Evolutionary conservation across 2,329 filamentous ascomycete genomes (phyloP), one percentile per base, ranked within the genome.

Genomic region (Sclerotinia nivalis): DNA sequence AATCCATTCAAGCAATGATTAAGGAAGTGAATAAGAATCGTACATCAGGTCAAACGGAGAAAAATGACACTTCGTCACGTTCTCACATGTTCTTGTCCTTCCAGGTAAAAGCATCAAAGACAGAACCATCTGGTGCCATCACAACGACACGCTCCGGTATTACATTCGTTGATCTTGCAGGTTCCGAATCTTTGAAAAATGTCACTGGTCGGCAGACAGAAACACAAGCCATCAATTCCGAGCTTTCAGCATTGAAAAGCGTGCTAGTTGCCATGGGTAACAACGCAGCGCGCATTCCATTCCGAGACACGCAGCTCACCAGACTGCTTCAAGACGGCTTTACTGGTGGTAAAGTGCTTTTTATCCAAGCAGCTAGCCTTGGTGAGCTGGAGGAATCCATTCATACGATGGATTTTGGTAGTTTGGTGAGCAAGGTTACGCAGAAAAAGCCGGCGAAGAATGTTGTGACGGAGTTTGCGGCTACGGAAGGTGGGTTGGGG

Each of bases 11-110:
- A 78, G 83, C 84, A 13, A 94, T 97, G 78, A 86, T 99, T 37
- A 86, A 87, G 54, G 88, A 91, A 56, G 96, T 96, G 0, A 89
- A 91, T 74, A 89, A 88, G 76, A 97, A 98, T 81, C 89, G 96
- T 22, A 94, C 91, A 13, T 94, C 97, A 4, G 96, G 96, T 0
- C 93, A 95, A 0, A 99, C 96, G n/a, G 97, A 96, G 78, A 93
- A 96, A 72, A 99, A 99, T 81, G 93, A 97, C 82, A 88, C 93
- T 58, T 97, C 93, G 0, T 97, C 93, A 18, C 91, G 96, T 61
- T 97, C 93, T 40, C 96, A 99, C 81, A 93, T 99, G 66, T 98
- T 99, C 79, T 96, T 98, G 69, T 86, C 99, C 67, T 97, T 96
- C 78, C 81, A 90, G 9, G 81, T 84, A 9, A 88, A 88, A 25